A percentile compares a stretch with the other conserved stretches of the same genome.
Conservation (phyloP, 129 eudicot species). For the Flaveria ramosissima region DNA sequence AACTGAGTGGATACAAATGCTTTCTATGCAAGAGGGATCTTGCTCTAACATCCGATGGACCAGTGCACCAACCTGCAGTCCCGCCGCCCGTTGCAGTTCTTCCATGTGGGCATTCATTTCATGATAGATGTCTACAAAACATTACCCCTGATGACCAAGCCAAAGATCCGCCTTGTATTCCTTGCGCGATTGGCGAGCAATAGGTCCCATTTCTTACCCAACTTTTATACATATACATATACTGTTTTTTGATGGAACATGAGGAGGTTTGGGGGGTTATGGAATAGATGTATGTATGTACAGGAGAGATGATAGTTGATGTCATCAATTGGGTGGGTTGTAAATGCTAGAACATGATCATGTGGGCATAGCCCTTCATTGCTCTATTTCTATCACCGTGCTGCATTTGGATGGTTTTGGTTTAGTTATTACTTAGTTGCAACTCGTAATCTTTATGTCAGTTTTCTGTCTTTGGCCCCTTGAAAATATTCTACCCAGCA, state of each 20-base stretch:
- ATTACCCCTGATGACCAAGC: constrained; percentile 69
- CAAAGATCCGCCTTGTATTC: constrained; percentile 78
- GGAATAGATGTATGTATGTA: background rate
- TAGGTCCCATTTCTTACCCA: constrained; percentile 27
- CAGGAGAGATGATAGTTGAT: constrained; percentile 8
- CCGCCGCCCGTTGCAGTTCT: constrained; percentile 72
- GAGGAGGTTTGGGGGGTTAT: background rate
- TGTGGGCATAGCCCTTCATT: background rate
- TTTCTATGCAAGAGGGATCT: constrained; percentile 72
- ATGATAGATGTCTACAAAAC: constrained; percentile 57
- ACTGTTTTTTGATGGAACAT: background rate
- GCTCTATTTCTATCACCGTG: background rate
- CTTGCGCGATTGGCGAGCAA: constrained; percentile 73
- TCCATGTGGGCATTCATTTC: constrained; percentile 83
- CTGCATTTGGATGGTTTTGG: background rate
- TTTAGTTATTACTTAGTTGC: background rate
- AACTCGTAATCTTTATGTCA: too few species aligned
- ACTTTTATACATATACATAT: constrained; percentile 1
- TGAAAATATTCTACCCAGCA: too few species aligned
- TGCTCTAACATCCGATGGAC: constrained; percentile 63
- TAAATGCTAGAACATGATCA: constrained; percentile 1
- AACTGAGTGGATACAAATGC: constrained; percentile 57
- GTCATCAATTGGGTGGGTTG: background rate
- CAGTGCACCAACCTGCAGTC: constrained; percentile 42
- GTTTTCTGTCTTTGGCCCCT: too few species aligned